Percentiles rank a stretch among this genome's conserved stretches.
Conservation (phyloP, 2,329 filamentous ascomycete species). For the Diaporthe longicolla region DNA sequence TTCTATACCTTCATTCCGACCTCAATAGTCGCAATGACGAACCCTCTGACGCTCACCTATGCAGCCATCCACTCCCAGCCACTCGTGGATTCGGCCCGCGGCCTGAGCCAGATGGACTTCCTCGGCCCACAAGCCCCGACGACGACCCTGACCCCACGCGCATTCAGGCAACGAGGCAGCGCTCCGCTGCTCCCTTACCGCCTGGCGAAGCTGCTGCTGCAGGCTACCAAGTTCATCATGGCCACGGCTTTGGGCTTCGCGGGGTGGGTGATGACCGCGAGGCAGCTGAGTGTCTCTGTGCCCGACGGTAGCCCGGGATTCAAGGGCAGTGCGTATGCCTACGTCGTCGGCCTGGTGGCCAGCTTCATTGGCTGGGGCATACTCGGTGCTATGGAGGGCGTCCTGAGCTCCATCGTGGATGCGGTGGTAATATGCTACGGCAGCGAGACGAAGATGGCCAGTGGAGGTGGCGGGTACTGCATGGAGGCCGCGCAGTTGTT, state of each 20-base stretch:
- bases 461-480: constrained; percentile 83
- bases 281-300: constrained; percentile 76
- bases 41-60: constrained; percentile 92
- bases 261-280: constrained; percentile 95
- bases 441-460: constrained; percentile 82
- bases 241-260: constrained; percentile 90
- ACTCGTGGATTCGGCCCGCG: constrained; percentile 81
- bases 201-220: constrained; percentile 90
- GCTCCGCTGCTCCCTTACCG: constrained; percentile 83
- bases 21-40: constrained; percentile 87
- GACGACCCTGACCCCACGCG: constrained; percentile 75
- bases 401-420: constrained; percentile 88
- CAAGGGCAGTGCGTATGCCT: constrained; percentile 91
- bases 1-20: constrained; percentile 83
- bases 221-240: constrained; percentile 93
- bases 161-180: constrained; percentile 57
- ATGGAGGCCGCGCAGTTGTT: constrained; percentile 92
- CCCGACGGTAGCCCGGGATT: constrained; percentile 65
- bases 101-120: constrained; percentile 85
- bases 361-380: constrained; percentile 96
- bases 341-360: constrained; percentile 92
- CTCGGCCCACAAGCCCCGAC: constrained; percentile 80
- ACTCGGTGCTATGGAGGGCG: constrained; percentile 89
- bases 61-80: constrained; percentile 93
- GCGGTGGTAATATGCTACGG: constrained; percentile 94